A percentile compares a stretch with the other conserved stretches of the same genome.
These are phyloP conservation scores for Silene vulgaris DNA, from an alignment of 179 eudicot species.

Conservation along the genomic window DNA sequence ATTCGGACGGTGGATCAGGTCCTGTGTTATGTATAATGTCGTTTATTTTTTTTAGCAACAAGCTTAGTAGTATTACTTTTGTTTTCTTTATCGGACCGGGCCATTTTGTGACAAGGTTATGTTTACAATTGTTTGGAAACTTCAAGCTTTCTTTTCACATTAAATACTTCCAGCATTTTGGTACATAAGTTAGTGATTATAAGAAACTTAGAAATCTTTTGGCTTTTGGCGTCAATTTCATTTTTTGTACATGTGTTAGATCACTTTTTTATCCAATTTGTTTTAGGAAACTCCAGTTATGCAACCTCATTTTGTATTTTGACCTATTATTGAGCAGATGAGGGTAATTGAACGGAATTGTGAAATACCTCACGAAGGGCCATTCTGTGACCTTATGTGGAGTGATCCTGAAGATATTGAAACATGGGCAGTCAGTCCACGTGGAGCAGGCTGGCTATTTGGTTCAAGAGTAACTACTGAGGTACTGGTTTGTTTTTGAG, in stretches of 20 bases:
- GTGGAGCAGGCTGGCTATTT: conserved; percentile 99
- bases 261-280: background rate
- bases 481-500: conserved; percentile 34
- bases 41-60: background rate
- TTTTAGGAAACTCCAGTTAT: background rate
- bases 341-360: conserved; percentile 88
- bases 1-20: conserved; percentile 97
- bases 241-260: background rate
- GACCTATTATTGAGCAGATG: conserved; percentile 46
- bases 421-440: conserved; percentile 99
- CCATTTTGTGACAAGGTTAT: background rate
- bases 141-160: background rate
- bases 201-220: background rate
- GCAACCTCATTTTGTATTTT: conserved; percentile 4
- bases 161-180: background rate
- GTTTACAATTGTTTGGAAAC: background rate
- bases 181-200: background rate
- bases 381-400: conserved; percentile 99
- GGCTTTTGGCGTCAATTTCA: background rate
- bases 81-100: background rate
- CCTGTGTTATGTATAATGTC: conserved; percentile 10
- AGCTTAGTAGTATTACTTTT: background rate
- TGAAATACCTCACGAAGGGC: conserved; percentile 99
- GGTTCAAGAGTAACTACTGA: conserved; percentile 97
- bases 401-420: conserved; percentile 99